Evolutionary conservation across 345 rosid genomes (phyloP).

Genomic region (Linum usitatissimum): DNA sequence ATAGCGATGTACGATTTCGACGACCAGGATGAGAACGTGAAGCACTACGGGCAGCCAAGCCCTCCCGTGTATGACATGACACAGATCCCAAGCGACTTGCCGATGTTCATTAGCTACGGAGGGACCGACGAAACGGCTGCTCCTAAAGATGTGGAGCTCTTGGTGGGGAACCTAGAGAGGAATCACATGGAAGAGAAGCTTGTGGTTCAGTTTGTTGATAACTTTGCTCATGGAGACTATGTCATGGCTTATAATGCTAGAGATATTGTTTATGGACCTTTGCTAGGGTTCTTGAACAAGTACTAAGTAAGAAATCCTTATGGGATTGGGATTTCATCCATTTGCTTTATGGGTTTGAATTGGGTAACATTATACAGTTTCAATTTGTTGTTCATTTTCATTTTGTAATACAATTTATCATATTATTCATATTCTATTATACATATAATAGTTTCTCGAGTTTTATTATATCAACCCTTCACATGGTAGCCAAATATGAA

Average conservation of each 20-base stretch:
- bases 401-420: too few species aligned
- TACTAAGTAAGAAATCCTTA: conserved; percentile 10
- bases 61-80: conserved; percentile 42
- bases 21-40: conserved; percentile 26
- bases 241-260: conserved; percentile 30
- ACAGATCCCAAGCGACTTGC: conserved; percentile 34
- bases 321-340: background rate
- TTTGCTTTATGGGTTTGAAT: too few species aligned
- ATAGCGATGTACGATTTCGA: conserved; percentile 42
- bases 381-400: too few species aligned
- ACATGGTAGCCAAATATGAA: too few species aligned
- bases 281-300: conserved; percentile 31
- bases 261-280: conserved; percentile 28
- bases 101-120: conserved; percentile 39
- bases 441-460: too few species aligned
- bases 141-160: conserved; percentile 27
- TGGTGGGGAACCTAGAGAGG: conserved; percentile 23
- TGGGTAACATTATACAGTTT: too few species aligned
- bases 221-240: conserved; percentile 48
- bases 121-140: conserved; percentile 36
- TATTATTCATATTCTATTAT: too few species aligned
- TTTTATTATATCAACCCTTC: too few species aligned
- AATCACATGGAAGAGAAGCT: conserved; percentile 30
- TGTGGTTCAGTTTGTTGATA: conserved; percentile 19
- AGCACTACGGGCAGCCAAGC: conserved; percentile 35